phyloP scores from a whole-genome alignment of 352 stramenopile species.

The Pythium grandisporangium region DNA sequence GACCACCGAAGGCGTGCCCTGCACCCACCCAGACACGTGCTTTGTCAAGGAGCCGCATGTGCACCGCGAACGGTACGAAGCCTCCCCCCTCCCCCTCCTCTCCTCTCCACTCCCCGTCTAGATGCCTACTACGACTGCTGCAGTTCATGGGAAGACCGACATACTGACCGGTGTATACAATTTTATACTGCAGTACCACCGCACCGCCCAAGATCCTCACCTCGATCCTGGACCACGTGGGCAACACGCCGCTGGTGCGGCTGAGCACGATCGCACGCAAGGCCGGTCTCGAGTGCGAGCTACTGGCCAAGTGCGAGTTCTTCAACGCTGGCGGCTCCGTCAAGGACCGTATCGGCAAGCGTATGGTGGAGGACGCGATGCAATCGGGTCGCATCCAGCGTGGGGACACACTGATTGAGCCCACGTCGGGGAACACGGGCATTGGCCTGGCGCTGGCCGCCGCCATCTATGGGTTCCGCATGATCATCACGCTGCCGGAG shows the following conservation, averaged over 20 bases:
- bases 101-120: too few species aligned
- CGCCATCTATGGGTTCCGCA: conserved; percentile 94
- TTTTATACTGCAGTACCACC: too few species aligned
- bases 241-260: conserved; percentile 93
- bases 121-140: too few species aligned
- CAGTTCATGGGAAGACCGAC: too few species aligned
- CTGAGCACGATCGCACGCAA: conserved; percentile 81
- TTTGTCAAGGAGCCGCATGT: conserved; percentile 62
- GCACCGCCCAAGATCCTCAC: conserved; percentile 85
- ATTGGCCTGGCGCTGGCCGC: conserved; percentile 96
- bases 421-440: conserved; percentile 94
- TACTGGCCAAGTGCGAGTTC: conserved; percentile 94
- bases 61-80: conserved; percentile 35
- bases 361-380: conserved; percentile 89
- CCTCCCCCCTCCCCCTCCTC: too few species aligned
- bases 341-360: conserved; percentile 81
- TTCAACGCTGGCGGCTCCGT: conserved; percentile 90
- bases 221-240: conserved; percentile 91
- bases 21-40: conserved; percentile 40
- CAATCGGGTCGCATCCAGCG: conserved; percentile 76
- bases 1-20: conserved; percentile 23
- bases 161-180: neutral
- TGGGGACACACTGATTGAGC: conserved; percentile 93
- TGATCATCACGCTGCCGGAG: conserved; percentile 91
- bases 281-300: conserved; percentile 74